Percentiles rank a stretch among this genome's conserved stretches.
Conservation (phyloP, 2,329 filamentous ascomycete species). For the Iodosphaeria phyllophila region DNA sequence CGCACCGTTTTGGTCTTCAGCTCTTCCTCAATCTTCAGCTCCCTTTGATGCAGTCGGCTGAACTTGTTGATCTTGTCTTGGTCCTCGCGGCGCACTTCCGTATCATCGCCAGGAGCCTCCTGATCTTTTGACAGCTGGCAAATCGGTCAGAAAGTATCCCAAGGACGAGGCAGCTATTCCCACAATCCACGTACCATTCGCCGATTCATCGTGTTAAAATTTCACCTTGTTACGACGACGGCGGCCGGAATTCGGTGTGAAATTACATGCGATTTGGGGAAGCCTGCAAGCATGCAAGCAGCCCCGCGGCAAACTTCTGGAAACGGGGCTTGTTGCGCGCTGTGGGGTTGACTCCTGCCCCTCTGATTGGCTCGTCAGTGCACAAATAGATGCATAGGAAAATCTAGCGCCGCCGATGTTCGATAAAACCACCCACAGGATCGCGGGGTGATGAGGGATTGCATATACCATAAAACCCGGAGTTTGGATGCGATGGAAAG, state of each 20-base stretch:
- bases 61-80: slow-evolving; percentile 99
- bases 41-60: slow-evolving; percentile 79
- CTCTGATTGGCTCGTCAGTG: too few species aligned
- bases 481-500: too few species aligned
- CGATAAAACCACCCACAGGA: too few species aligned
- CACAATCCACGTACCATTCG: slow-evolving; percentile 12
- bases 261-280: too few species aligned
- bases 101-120: slow-evolving; percentile 63
- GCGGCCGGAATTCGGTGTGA: too few species aligned
- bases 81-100: slow-evolving; percentile 87
- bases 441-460: too few species aligned
- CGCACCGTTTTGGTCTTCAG: slow-evolving; percentile 61
- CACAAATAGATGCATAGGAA: too few species aligned
- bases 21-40: slow-evolving; percentile 61
- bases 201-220: slow-evolving; percentile 13
- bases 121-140: slow-evolving; percentile 80
- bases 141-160: slow-evolving; percentile 1
- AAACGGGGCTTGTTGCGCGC: background rate
- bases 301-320: background rate
- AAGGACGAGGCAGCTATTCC: background rate
- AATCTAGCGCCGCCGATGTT: too few species aligned
- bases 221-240: too few species aligned
- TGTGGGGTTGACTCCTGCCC: too few species aligned
- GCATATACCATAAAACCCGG: too few species aligned
- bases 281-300: too few species aligned